These are phyloP conservation scores for Vanrija pseudolonga DNA, from an alignment of 1,284 basidiomycete genomes.

Conservation along the genomic window DNA sequence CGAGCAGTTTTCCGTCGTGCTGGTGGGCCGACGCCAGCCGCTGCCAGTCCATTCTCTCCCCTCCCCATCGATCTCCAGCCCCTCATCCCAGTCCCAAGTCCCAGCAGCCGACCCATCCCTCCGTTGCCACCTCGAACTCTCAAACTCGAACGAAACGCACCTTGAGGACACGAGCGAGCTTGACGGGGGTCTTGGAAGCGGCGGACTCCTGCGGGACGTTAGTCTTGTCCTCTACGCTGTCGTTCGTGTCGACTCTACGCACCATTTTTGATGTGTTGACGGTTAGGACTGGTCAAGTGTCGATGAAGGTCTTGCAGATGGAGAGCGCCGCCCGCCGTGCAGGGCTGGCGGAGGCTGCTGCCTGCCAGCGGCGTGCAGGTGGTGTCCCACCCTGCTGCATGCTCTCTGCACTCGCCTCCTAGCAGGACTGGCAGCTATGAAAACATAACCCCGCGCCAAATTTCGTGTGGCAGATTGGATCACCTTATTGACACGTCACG, in stretches of 20 bases:
- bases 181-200: slow-evolving; percentile 70
- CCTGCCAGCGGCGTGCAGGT: too few species aligned
- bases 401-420: too few species aligned
- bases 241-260: slow-evolving; percentile 9
- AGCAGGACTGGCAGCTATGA: too few species aligned
- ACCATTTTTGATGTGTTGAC: slow-evolving; percentile 38
- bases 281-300: slow-evolving; percentile 11
- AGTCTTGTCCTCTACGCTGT: background rate
- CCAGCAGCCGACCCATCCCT: background rate
- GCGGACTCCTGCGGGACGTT: slow-evolving; percentile 57
- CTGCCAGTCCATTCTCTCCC: background rate
- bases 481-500: too few species aligned
- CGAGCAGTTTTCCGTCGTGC: background rate
- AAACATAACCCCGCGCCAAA: too few species aligned
- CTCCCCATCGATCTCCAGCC: background rate
- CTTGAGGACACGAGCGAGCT: slow-evolving; percentile 89
- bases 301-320: too few species aligned
- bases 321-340: too few species aligned
- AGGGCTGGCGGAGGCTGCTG: too few species aligned
- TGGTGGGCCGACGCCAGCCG: background rate
- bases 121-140: background rate
- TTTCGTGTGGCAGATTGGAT: too few species aligned
- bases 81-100: background rate
- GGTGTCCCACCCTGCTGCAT: too few species aligned
- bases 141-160: slow-evolving; percentile 10